Base-by-base conservation (phyloP, 768 basidiomycete species). In the Naganishia kalamii region DNA sequence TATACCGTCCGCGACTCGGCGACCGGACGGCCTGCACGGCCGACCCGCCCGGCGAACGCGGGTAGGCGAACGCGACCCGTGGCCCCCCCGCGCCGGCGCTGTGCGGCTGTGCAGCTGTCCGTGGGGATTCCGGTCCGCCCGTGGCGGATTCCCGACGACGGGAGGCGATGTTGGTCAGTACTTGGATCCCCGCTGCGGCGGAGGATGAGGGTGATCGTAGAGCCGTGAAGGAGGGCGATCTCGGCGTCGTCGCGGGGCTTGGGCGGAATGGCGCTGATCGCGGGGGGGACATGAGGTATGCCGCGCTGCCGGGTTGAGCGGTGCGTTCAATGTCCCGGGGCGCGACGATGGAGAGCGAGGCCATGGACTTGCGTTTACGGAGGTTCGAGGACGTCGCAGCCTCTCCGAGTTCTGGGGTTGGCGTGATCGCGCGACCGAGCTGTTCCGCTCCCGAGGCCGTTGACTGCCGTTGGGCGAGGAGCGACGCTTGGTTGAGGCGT, bases 301-400 rank as follows among this genome's bases (percentile, higher is more conserved):
- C 37, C 8, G n/a, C 35, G 15, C 17, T 52, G 15, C 21, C 12
- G 12, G 29, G 17, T 19, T 25, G 51, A 41, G 54, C 13, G n/a
- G 33, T 25, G 37, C 32, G 21, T 10, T 23, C 37, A 1, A 40
- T 3, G 17, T 23, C 54, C 3, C 37, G 54, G 10, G 54, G 54
- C 21, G 54, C 54, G 4, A 57, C 35, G 15, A 57, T 57, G 21
- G 54, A 57, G 12, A 57, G 32, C 11, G 54, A 57, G 35, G 54
- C 54, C 54, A 57, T 57, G 7, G 54, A 57, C 40, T 57, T 57
- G 19, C 54, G 37, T 57, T 57, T 57, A 3, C 54, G 54, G 7
- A 57, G 25, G 27, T 57, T 57, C 23, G 54, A 23, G 19, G 54
- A 25, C n/a, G 54, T 25, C 8, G 35, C 3, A 21, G 21, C 33